These are phyloP conservation scores for Centaurea solstitialis DNA, from an alignment of 129 eudicot genomes.

Conservation along the genomic window DNA sequence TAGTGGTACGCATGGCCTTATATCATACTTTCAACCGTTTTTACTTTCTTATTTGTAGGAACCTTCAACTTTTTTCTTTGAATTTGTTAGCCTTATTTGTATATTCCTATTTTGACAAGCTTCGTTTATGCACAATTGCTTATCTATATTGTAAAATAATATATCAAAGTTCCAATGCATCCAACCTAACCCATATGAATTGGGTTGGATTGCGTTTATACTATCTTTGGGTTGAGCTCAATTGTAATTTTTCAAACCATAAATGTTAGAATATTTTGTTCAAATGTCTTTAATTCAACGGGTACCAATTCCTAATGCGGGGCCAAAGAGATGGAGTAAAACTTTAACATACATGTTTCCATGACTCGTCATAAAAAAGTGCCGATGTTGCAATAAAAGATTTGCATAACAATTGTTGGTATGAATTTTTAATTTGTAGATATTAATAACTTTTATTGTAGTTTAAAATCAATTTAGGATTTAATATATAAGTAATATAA, in stretches of 20 bases:
- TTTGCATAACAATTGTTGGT: background rate
- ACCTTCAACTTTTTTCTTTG: background rate
- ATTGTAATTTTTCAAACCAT: background rate
- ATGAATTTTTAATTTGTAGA: background rate
- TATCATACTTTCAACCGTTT: background rate
- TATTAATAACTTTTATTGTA: too few species aligned
- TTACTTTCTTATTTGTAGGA: background rate
- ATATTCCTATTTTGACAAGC: background rate
- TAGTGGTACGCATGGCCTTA: too few species aligned
- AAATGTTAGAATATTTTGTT: background rate
- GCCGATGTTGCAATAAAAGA: background rate
- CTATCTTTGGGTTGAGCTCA: background rate
- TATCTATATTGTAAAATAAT: background rate
- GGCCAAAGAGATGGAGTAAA: too few species aligned
- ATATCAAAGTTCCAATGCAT: background rate
- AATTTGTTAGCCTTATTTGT: background rate
- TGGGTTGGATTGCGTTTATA: background rate
- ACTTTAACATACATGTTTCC: too few species aligned
- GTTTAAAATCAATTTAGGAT: too few species aligned
- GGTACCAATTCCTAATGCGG: too few species aligned
- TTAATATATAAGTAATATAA: too few species aligned
- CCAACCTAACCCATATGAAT: background rate
- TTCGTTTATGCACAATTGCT: too few species aligned
- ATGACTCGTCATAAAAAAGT: too few species aligned
- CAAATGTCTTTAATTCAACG: background rate